These are phyloP conservation scores for Eragrostis nindensis DNA, from an alignment of 176 grass and related monocot species.

Conservation along the genomic window DNA sequence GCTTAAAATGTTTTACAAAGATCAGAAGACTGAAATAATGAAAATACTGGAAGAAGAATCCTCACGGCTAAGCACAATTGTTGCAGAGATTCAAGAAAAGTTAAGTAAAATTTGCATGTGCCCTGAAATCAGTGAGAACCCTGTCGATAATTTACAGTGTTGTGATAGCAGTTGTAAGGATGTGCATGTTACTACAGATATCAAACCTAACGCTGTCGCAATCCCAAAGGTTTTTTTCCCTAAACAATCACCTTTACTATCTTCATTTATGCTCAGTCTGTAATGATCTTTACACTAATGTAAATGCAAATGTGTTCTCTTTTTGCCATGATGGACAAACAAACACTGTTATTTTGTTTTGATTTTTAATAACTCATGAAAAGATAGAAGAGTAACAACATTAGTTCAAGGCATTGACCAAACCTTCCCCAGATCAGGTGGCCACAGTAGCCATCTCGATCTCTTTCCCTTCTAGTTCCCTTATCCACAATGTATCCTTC, in stretches of 20 bases:
- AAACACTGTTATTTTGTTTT: too few relatives aligned
- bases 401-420: neutral
- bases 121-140: conserved; percentile 36
- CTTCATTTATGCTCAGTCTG: conserved; percentile 24
- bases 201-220: conserved; percentile 27
- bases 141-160: conserved; percentile 43
- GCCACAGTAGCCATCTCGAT: neutral
- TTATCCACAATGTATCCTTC: too few relatives aligned
- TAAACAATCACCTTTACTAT: conserved; percentile 12
- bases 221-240: conserved; percentile 54
- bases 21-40: conserved; percentile 70
- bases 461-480: too few relatives aligned
- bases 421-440: neutral
- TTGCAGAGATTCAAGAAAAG: conserved; percentile 62
- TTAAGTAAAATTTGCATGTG: conserved; percentile 54
- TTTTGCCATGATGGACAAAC: neutral
- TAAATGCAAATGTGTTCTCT: conserved; percentile 4
- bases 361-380: neutral
- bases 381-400: neutral
- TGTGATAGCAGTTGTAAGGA: conserved; percentile 74
- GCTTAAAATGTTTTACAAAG: conserved; percentile 47
- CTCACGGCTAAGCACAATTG: conserved; percentile 50
- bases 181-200: conserved; percentile 74
- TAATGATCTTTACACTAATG: neutral
- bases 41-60: conserved; percentile 82